Conservation (phyloP, 805 yeast species). For the Candida vaughaniae region DNA sequence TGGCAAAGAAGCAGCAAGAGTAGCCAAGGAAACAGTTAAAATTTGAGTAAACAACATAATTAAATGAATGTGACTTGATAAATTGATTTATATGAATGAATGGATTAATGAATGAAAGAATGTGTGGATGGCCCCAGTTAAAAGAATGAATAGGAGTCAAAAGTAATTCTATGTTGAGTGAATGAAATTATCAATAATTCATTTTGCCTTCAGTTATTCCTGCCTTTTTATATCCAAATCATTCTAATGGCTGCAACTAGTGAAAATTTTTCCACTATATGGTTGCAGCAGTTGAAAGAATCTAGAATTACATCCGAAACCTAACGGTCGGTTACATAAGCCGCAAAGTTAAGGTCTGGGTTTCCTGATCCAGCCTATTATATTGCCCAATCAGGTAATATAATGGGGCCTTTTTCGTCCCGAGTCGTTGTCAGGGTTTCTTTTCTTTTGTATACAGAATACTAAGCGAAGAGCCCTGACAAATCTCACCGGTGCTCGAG, state of each 20-base stretch:
- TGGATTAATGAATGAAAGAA: slow-evolving; percentile 5
- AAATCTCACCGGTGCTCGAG: too few species aligned
- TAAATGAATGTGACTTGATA: neutral
- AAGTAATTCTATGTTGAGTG: too few species aligned
- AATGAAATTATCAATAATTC: too few species aligned
- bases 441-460: too few species aligned
- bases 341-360: neutral
- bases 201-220: neutral
- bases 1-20: slow-evolving; percentile 23
- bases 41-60: slow-evolving; percentile 11
- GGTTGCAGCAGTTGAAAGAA: neutral
- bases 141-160: too few species aligned
- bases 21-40: slow-evolving; percentile 17
- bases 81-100: neutral
- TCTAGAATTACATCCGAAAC: neutral
- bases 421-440: neutral
- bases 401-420: neutral
- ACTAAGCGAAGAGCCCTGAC: too few species aligned
- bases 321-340: neutral
- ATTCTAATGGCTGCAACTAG: neutral
- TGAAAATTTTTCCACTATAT: neutral
- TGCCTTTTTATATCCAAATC: slow-evolving; percentile 3
- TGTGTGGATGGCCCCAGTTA: too few species aligned
- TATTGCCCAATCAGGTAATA: slow-evolving; percentile 2
- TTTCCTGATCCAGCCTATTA: neutral